Evolutionary conservation across 2,329 filamentous ascomycete species (phyloP).

Genomic region (Xylariaceae sp.): DNA sequence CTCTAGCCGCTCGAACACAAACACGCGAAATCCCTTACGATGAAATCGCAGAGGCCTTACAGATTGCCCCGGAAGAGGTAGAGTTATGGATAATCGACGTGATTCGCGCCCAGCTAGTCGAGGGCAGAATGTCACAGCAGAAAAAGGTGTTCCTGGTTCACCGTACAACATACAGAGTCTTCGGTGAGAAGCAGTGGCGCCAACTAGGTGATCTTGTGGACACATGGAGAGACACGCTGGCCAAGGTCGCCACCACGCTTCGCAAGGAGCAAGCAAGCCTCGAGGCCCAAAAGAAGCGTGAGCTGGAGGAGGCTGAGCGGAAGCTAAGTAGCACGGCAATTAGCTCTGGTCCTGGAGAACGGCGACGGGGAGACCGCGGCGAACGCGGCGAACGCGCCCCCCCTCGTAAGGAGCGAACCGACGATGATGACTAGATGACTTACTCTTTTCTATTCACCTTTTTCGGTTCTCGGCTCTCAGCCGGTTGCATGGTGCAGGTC

Average conservation of each 20-base stretch:
- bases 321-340: slow-evolving; percentile 50
- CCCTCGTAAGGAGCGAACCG: slow-evolving; percentile 45
- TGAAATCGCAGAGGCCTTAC: slow-evolving; percentile 77
- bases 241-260: slow-evolving; percentile 73
- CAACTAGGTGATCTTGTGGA: slow-evolving; percentile 88
- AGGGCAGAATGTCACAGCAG: slow-evolving; percentile 92
- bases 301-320: slow-evolving; percentile 66
- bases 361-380: slow-evolving; percentile 28
- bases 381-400: slow-evolving; percentile 32
- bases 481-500: slow-evolving; percentile 28
- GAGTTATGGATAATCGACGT: slow-evolving; percentile 99
- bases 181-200: slow-evolving; percentile 96
- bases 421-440: slow-evolving; percentile 51
- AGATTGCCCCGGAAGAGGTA: slow-evolving; percentile 77
- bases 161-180: slow-evolving; percentile 92
- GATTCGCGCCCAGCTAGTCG: slow-evolving; percentile 89
- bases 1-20: slow-evolving; percentile 76
- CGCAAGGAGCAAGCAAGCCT: slow-evolving; percentile 77
- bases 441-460: slow-evolving; percentile 23
- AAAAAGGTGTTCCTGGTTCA: slow-evolving; percentile 93
- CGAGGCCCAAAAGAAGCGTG: slow-evolving; percentile 71
- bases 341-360: slow-evolving; percentile 36
- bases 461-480: slow-evolving; percentile 23
- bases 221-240: slow-evolving; percentile 81
- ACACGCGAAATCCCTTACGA: slow-evolving; percentile 85